Percentiles rank a stretch among this genome's conserved stretches.
These are phyloP conservation scores for Trichoderma semiorbis DNA, from an alignment of 2,329 filamentous ascomycete genomes.

Conservation along the genomic window DNA sequence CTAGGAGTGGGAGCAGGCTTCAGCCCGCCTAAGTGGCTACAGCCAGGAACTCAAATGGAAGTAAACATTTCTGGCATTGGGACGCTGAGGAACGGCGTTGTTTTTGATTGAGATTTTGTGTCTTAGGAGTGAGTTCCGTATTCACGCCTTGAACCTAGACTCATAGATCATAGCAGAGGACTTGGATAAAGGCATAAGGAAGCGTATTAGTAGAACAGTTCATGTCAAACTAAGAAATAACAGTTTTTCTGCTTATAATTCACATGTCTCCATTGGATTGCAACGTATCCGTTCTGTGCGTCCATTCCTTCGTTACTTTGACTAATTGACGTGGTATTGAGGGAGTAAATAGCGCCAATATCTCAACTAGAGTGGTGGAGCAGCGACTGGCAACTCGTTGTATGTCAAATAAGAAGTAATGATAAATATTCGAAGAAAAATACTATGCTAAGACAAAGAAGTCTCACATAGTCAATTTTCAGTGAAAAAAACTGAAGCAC, in stretches of 20 bases:
- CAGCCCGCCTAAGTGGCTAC: conserved; percentile 36
- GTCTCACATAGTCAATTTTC: not conserved
- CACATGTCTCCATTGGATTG: not conserved
- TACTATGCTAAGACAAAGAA: not conserved
- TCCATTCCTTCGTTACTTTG: not conserved
- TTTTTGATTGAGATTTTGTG: not conserved
- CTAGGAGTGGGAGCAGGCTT: conserved; percentile 43
- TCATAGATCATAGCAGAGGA: not conserved
- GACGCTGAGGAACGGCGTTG: conserved; percentile 39
- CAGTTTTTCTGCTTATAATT: accelerated
- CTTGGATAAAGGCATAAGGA: not conserved
- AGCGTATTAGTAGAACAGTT: not conserved
- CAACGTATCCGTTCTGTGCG: not conserved
- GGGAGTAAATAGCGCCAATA: no score
- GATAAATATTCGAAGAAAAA: no score
- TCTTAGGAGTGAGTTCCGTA: no score
- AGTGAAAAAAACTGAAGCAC: not conserved
- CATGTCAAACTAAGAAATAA: not conserved
- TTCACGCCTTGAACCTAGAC: not conserved
- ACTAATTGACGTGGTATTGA: not conserved
- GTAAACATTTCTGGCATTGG: conserved; percentile 39
- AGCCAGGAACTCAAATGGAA: conserved; percentile 39
- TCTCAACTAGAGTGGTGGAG: no score
- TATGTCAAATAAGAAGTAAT: no score
- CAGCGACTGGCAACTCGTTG: no score